Base-by-base conservation (phyloP, 345 rosid genomes). In the Acer campestre region DNA sequence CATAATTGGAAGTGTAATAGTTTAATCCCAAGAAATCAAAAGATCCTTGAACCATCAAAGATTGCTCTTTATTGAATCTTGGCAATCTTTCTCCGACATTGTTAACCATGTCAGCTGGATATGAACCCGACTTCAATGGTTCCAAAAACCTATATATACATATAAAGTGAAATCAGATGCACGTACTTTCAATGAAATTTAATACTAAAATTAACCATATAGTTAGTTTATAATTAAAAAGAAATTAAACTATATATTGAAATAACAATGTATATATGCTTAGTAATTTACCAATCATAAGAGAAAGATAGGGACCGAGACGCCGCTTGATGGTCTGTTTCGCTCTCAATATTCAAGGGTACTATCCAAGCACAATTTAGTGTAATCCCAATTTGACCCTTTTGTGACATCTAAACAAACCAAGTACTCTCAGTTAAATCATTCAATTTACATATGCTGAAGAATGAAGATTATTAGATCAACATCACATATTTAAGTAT, bases 1-100 rank as follows among this genome's bases (percentile, higher is more conserved):
- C 89, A 73, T 86, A 88, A 4, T 10, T 8, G 10, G 87, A 61
- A 23, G 87, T 69, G 48, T 89, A 89, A 67, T 88, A 88, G 61
- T 89, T 89, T 9, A 89, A 1, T 17, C 91, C 93, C 4, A 88
- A 1, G 72, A 83, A 90, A 82, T 90, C 93, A 40, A 61, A 69
- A 3, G 90, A 86, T 23, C 85, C 86, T 68, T 82, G 80, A 6
- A 90, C 58, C 74, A 77, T 61, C 7, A 10, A 4, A 0, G 87
- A 79, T 72, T 90, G 80, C 61, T 83, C 80, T 7, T 20, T 48
- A 14, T 87, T 78, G 49, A 89, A 89, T 6, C 59, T 74, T 3
- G 89, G 91, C 61, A 87, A 66, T 61, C 91, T 75, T 35, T 77
- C 77, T 11, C 70, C 78, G 0, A 89, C 91, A 0, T 75, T 3